phyloP scores from a whole-genome alignment of 441 rosid genomes.

The Bocquillonia castaneifolia region DNA sequence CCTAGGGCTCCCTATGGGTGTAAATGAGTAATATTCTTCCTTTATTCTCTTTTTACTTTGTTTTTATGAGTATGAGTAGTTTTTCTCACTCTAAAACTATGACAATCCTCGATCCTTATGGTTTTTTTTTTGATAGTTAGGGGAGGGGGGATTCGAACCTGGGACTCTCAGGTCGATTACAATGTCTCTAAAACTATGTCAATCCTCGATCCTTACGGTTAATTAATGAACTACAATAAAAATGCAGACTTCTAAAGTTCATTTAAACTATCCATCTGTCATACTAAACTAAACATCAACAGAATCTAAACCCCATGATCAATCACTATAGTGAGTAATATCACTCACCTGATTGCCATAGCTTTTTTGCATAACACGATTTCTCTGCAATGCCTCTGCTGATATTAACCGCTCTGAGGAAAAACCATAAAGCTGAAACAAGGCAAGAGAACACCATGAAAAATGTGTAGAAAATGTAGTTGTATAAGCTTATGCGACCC shows the following conservation, averaged over 20 bases:
- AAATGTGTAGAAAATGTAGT: background rate
- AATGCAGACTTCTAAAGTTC: background rate
- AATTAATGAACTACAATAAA: background rate
- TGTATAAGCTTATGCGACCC: background rate
- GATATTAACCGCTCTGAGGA: constrained; percentile 73
- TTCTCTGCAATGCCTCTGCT: constrained; percentile 59
- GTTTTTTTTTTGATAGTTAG: too few species aligned
- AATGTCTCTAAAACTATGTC: too few species aligned
- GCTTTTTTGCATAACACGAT: constrained; percentile 72
- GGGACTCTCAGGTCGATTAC: too few species aligned
- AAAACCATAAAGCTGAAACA: constrained; percentile 66
- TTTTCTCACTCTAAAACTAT: too few species aligned
- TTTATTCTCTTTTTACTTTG: too few species aligned
- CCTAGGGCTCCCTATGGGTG: too few species aligned
- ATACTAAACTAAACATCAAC: background rate
- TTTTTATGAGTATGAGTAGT: too few species aligned
- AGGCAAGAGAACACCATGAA: constrained; percentile 15
- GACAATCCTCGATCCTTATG: too few species aligned
- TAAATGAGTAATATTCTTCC: too few species aligned
- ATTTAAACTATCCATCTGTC: background rate
- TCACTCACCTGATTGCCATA: constrained; percentile 52
- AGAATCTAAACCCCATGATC: background rate
- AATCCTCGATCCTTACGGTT: too few species aligned
- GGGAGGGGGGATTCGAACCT: too few species aligned
- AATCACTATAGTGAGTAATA: background rate